Evolutionary conservation across 78 protist species (phyloP).

Genomic region (Emiliania huxleyi): DNA sequence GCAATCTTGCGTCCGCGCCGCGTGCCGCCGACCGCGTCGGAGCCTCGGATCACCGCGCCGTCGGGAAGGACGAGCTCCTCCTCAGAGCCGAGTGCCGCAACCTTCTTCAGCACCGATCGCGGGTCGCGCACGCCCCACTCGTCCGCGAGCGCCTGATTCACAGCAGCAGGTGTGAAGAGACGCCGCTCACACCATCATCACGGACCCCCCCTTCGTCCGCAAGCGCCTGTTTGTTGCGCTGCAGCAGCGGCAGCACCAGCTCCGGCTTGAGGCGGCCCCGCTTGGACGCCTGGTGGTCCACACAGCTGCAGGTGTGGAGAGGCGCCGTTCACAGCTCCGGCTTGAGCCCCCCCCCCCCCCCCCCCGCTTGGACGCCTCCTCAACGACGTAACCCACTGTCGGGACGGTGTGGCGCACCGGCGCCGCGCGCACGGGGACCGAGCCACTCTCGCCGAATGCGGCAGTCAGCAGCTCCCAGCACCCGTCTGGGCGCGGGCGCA

Average conservation of each 20-base stretch:
- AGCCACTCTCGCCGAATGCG: neutral
- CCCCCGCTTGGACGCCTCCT: neutral
- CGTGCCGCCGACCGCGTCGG: neutral
- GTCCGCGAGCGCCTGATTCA: too few species aligned
- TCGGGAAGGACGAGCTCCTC: constrained; percentile 1
- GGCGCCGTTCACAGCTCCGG: neutral
- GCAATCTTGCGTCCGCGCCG: neutral
- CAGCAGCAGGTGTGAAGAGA: too few species aligned
- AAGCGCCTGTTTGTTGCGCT: neutral
- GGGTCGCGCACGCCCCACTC: constrained; percentile 15
- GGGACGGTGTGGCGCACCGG: constrained; percentile 39
- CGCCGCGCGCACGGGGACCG: constrained; percentile 27
- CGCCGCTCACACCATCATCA: too few species aligned
- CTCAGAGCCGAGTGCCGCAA: neutral
- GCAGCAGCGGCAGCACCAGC: neutral
- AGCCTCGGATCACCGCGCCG: constrained; percentile 19
- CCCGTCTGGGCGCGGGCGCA: neutral
- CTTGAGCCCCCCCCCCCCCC: neutral
- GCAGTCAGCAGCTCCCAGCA: neutral
- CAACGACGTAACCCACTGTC: constrained; percentile 48
- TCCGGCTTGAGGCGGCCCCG: neutral
- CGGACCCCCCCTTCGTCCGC: neutral
- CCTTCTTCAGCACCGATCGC: neutral
- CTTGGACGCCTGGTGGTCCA: neutral
- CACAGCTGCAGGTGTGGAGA: too few species aligned